Base-by-base conservation (phyloP, 2,329 filamentous ascomycete genomes). In the Botrytis hyacinthi region DNA sequence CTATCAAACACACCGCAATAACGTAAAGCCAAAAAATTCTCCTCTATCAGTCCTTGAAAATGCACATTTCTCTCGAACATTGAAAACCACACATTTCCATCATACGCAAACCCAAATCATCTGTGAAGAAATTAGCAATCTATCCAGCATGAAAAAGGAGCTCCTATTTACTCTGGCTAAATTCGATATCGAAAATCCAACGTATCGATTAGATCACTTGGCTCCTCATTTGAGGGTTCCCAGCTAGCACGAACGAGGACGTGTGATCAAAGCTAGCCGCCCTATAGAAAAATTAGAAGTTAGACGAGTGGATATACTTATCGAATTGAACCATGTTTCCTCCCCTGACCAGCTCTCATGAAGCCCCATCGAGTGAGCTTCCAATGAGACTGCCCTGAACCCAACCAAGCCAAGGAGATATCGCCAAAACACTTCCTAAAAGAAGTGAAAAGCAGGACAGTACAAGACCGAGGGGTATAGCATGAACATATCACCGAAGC, bases 181-280 rank as follows among this genome's bases (percentile, higher is more conserved):
- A 46, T 8, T 46, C 0, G 18, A 46, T 46, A 7, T 46, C 44
- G 18, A 22, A 22, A 46, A 18, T 18, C 2, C 9, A 48, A n/a
- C 1, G 20, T 10, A 42, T 48, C 29, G 29, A 48, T 26, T 26
- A 35, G 63, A 66, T 66, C 63, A 66, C 63, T 66, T 44, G 35
- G 63, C 63, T 66, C 29, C 44, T 66, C 63, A 66, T 48, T 48
- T 48, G 63, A 66, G 42, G 42, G 22, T 66, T n/a, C 29, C 63
- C 63, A 66, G 63, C 63, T 48, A 66, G 63, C 63, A 66, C 63
- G 63, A 48, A 66, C 63, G 42, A 35, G 63, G 63, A 66, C 63
- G 63, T 66, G 63, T 66, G 63, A 66, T 66, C 63, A 48, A 48
- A 12, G 63, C 61, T n/a, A 66, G 44, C 63, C 63, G 26, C 63